Percentiles rank a stretch among this genome's conserved stretches.
Evolutionary conservation across 2,329 filamentous ascomycete genomes (phyloP).

Genomic region (Fusarium transvaalense): DNA sequence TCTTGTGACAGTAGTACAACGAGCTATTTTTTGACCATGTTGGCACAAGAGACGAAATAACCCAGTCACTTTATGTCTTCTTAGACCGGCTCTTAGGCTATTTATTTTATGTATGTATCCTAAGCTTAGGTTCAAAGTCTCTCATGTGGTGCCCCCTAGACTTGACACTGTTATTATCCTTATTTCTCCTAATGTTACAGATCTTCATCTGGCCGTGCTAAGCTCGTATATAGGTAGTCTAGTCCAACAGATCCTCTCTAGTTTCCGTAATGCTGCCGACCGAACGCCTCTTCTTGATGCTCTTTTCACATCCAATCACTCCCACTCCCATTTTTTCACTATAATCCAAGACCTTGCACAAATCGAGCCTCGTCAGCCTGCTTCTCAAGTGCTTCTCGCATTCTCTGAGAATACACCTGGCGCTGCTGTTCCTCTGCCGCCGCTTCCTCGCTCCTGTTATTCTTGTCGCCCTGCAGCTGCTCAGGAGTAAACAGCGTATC

Average conservation of each 20-base stretch:
- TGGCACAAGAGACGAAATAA: not conserved
- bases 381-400: conserved; percentile 79
- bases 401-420: conserved; percentile 73
- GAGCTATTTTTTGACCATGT: conserved; percentile 15
- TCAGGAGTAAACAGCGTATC: conserved; percentile 61
- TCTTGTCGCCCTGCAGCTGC: conserved; percentile 64
- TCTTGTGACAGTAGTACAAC: conserved; percentile 19
- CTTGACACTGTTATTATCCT: not conserved
- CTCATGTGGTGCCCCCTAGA: not conserved
- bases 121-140: not conserved
- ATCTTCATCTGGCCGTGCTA: conserved; percentile 15
- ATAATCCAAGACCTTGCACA: conserved; percentile 71
- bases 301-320: conserved; percentile 5
- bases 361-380: conserved; percentile 85
- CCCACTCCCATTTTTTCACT: not conserved
- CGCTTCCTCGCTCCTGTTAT: conserved; percentile 62
- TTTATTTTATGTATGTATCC: not conserved
- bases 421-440: conserved; percentile 64
- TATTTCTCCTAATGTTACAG: conserved; percentile 16
- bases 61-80: not conserved
- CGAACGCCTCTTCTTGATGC: conserved; percentile 8
- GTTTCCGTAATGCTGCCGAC: conserved; percentile 10
- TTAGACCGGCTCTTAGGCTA: not conserved
- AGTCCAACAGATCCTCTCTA: conserved; percentile 13
- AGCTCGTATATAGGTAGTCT: not conserved